These are phyloP conservation scores for Penicillium freii DNA, from an alignment of 2,329 filamentous ascomycete species.

Conservation along the genomic window DNA sequence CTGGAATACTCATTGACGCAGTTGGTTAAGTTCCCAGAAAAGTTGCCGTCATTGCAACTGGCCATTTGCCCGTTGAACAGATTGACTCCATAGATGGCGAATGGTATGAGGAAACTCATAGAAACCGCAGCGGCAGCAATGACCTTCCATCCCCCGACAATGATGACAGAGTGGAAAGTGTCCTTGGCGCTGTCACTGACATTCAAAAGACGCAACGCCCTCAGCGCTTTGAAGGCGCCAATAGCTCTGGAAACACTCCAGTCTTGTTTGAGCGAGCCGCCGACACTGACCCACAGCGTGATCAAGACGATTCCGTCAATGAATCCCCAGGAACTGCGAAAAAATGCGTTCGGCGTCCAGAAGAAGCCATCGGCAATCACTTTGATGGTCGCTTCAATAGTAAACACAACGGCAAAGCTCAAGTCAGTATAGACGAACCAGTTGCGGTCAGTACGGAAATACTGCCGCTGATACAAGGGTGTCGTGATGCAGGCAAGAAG, in stretches of 20 bases:
- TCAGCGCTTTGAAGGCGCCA: constrained; percentile 93
- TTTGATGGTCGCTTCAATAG: constrained; percentile 82
- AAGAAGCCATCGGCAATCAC: constrained; percentile 92
- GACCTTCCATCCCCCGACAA: constrained; percentile 92
- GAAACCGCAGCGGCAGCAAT: constrained; percentile 90
- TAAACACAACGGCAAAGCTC: constrained; percentile 84
- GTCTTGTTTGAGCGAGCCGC: constrained; percentile 76
- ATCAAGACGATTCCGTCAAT: constrained; percentile 90
- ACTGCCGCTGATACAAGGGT: constrained; percentile 86
- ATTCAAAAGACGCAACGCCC: constrained; percentile 86
- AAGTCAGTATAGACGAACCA: constrained; percentile 97
- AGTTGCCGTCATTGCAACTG: constrained; percentile 70
- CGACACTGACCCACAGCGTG: constrained; percentile 93
- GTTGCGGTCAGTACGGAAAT: constrained; percentile 69
- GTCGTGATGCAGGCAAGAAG: constrained; percentile 91
- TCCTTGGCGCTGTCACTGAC: constrained; percentile 93
- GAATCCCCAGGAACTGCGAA: constrained; percentile 93
- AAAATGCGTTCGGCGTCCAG: constrained; percentile 96
- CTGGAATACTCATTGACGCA: constrained; percentile 83
- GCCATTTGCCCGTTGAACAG: constrained; percentile 82
- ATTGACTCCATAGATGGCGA: constrained; percentile 93
- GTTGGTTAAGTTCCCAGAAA: constrained; percentile 58
- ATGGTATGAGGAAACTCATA: constrained; percentile 88
- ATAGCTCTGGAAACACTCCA: constrained; percentile 85
- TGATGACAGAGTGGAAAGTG: constrained; percentile 94